Evolutionary conservation across 2,329 filamentous ascomycete species (phyloP).

Genomic region (Dactylellina leptospora): DNA sequence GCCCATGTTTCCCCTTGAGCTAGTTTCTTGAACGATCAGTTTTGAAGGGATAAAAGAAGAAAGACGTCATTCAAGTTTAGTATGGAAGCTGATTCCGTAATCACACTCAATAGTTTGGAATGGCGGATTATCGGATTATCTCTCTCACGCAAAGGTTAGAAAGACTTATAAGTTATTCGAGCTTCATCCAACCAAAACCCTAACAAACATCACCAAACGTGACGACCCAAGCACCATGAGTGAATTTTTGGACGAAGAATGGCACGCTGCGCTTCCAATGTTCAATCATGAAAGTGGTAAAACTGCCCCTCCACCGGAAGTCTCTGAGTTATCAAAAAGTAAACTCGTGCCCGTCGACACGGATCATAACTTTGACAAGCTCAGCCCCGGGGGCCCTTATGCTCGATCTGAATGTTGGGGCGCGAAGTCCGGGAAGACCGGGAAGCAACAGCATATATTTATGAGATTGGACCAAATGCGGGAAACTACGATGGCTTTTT

Average conservation of each 20-base stretch:
- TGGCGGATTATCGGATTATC: constrained; percentile 26
- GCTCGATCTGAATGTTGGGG: constrained; percentile 10
- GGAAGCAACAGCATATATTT: neutral
- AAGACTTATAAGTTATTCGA: constrained; percentile 1
- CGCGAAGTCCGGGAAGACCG: neutral
- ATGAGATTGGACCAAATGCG: neutral
- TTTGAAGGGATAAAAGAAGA: neutral
- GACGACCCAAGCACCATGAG: too few species aligned
- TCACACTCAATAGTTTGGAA: constrained; percentile 33
- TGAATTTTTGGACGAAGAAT: too few species aligned
- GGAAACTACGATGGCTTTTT: constrained; percentile 16
- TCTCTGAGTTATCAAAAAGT: too few species aligned
- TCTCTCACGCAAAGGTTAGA: constrained; percentile 14
- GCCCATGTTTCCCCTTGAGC: neutral
- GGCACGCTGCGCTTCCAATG: too few species aligned
- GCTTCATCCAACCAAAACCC: neutral
- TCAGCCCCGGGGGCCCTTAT: too few species aligned
- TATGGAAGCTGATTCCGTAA: neutral
- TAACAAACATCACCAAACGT: too few species aligned
- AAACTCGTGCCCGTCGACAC: too few species aligned
- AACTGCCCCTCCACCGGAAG: too few species aligned
- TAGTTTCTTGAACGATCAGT: neutral
- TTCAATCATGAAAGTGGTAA: too few species aligned
- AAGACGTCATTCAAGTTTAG: neutral
- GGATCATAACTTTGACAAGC: too few species aligned